phyloP scores from a whole-genome alignment of 768 basidiomycete genomes.

The Kondoa subrosea region DNA sequence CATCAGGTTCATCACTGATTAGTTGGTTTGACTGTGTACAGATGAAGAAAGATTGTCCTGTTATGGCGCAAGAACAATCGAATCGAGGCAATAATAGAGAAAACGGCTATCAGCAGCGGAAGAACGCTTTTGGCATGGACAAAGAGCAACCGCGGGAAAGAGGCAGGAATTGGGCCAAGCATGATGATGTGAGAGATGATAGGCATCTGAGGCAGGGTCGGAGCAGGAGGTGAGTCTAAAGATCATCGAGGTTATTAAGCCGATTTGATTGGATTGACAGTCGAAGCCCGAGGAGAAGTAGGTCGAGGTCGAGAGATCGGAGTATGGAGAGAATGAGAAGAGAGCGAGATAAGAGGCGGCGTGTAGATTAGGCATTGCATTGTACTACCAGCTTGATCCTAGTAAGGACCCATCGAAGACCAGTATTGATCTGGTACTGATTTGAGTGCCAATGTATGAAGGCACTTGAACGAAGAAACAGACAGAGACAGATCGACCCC shows the following conservation, averaged over 20 bases:
- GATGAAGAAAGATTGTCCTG: conserved; percentile 24
- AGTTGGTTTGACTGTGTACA: background rate
- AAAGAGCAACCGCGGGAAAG: background rate
- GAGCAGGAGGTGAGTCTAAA: no score
- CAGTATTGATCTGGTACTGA: no score
- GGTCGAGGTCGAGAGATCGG: background rate
- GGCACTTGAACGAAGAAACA: no score
- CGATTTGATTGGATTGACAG: no score
- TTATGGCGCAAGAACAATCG: conserved; percentile 18
- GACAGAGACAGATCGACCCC: no score
- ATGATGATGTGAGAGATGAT: conserved; percentile 6
- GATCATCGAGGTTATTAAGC: no score
- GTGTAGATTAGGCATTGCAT: background rate
- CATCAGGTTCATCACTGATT: background rate
- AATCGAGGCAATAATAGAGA: background rate
- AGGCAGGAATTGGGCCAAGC: background rate
- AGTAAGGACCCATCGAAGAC: no score
- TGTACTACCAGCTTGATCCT: no score
- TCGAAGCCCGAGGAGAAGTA: background rate
- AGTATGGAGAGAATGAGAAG: background rate
- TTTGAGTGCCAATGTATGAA: no score
- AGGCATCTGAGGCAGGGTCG: conserved; percentile 31
- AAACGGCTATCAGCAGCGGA: background rate
- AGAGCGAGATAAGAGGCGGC: background rate
- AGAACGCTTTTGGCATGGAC: background rate